phyloP scores from a whole-genome alignment of 345 rosid genomes.

The Turnera subulata region DNA sequence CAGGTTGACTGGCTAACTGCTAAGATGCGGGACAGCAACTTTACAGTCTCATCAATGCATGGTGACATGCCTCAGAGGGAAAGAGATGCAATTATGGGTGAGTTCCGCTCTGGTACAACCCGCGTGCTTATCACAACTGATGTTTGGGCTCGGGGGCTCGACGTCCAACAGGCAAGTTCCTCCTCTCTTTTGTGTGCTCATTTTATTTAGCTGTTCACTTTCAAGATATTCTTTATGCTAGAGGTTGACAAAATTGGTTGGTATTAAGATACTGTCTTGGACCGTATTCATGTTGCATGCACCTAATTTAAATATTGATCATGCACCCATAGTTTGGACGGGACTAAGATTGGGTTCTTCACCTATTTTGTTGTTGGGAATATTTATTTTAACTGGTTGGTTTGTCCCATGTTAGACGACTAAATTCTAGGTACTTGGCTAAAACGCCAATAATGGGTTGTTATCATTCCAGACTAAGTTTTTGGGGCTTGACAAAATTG shows the following conservation, averaged over 20 bases:
- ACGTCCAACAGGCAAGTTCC: constrained; percentile 82
- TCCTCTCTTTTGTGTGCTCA: not conserved
- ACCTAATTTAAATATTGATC: not conserved
- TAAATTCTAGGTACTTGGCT: too few relatives aligned
- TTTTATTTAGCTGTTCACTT: not conserved
- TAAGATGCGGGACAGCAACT: constrained; percentile 91
- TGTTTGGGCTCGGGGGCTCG: constrained; percentile 98
- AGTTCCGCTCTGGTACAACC: constrained; percentile 75
- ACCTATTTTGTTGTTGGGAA: too few relatives aligned
- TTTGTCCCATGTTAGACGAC: too few relatives aligned
- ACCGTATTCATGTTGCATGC: too few relatives aligned
- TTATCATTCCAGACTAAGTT: too few relatives aligned
- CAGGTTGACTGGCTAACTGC: constrained; percentile 99
- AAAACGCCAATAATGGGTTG: too few relatives aligned
- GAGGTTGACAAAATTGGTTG: not conserved
- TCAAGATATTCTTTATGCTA: not conserved
- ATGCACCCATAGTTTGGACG: too few relatives aligned
- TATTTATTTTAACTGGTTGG: too few relatives aligned
- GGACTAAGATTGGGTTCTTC: too few relatives aligned
- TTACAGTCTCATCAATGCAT: constrained; percentile 96
- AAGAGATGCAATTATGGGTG: constrained; percentile 85
- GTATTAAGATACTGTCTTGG: too few relatives aligned
- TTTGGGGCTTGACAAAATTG: too few relatives aligned
- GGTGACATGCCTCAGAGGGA: constrained; percentile 99
- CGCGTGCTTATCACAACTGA: constrained; percentile 97